Base-by-base conservation (phyloP, 2,329 filamentous ascomycete species). In the Coccinonectria pachysandricola region DNA sequence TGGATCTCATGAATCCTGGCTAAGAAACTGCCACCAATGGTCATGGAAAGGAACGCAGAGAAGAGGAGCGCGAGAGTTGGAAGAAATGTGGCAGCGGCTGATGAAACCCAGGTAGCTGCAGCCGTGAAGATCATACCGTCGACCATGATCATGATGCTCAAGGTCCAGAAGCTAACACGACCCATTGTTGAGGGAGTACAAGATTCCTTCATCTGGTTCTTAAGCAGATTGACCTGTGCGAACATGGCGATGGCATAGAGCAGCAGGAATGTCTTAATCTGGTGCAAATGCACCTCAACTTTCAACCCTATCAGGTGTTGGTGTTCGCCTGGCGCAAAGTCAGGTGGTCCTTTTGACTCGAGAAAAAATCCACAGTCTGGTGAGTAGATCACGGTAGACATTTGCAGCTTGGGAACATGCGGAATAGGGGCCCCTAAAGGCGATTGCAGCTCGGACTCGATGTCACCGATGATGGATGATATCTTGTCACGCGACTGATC, bases 281-380 rank as follows among this genome's bases (percentile, higher is more conserved):
- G 60, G 37, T 65, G 57, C 13, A 74, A 53, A 35, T 70, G 69
- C 8, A 71, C 55, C 48, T 79, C 74, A 24, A 69, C 62, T 45
- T 79, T 80, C 42, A 69, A 59, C 7, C 75, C 75, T 1, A 60
- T 46, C 4, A 79, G 56, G 43, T 79, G 74, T 7, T 64, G 53
- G 2, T 64, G 65, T 16, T 73, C 65, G 5, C 50, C 50, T 1
- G 62, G 55, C 0, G 68, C 45, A 32, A 62, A 75, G 9, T 59
- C 54, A 1, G 75, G 75, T 2, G 74, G 71, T 0, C 76, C 76
- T 41, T 72, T 75, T 9, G 70, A 70, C 42, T 78, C 71, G 17
- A 81, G 56, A 34, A 78, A 75, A 50, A 72, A 79, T 4, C 64
- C 69, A 42, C 76, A 81, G 46, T 80, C 76, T 1, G 76, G 76